Evolutionary conservation across 75 land plant species (phyloP).

Genomic region (Larix kaempferi): DNA sequence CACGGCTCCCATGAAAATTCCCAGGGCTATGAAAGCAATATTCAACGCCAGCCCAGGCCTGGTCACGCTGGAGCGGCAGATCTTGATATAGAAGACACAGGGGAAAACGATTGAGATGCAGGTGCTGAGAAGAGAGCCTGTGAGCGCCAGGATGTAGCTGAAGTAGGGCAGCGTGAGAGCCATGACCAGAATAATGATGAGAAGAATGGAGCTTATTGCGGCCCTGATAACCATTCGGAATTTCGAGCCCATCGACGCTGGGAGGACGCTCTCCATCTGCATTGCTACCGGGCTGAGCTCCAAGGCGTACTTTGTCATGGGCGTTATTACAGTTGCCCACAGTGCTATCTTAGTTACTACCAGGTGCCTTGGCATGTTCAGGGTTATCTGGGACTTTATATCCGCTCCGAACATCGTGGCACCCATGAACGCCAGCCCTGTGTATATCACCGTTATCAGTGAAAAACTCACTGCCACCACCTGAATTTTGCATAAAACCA

Average conservation of each 20-base stretch:
- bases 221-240: conserved; percentile 32
- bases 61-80: conserved; percentile 30
- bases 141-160: conserved; percentile 54
- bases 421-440: conserved; percentile 59
- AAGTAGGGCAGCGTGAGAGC: conserved; percentile 70
- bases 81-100: conserved; percentile 56
- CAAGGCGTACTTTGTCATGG: conserved; percentile 80
- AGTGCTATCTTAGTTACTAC: conserved; percentile 62
- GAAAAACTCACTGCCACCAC: conserved; percentile 60
- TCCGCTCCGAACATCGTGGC: conserved; percentile 62
- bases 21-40: conserved; percentile 23
- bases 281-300: conserved; percentile 69
- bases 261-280: conserved; percentile 51
- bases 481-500: background rate
- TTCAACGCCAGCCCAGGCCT: conserved; percentile 25
- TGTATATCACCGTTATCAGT: conserved; percentile 40
- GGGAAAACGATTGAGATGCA: conserved; percentile 61
- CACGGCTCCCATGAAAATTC: conserved; percentile 22
- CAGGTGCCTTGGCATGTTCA: conserved; percentile 68
- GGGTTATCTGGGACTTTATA: conserved; percentile 68
- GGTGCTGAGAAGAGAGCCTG: conserved; percentile 68
- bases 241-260: conserved; percentile 25
- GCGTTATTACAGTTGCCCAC: conserved; percentile 75
- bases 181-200: conserved; percentile 38
- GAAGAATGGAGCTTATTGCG: conserved; percentile 30